Evolutionary conservation across 2,329 filamentous ascomycete genomes (phyloP).

Genomic region (Cordyceps cicadae): DNA sequence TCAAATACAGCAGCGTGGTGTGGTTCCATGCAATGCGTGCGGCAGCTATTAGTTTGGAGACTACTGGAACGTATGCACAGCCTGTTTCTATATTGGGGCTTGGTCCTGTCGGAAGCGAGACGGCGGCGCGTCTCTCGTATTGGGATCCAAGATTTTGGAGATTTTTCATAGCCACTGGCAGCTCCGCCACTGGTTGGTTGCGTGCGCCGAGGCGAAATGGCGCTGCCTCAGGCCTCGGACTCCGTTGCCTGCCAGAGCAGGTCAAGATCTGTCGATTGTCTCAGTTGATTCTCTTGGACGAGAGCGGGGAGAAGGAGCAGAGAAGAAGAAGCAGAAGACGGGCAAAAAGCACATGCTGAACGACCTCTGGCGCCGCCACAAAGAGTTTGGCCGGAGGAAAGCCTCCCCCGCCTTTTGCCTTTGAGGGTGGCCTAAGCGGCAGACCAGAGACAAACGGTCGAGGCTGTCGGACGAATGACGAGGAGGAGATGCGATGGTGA

Average conservation of each 20-base stretch:
- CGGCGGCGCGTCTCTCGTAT: background rate
- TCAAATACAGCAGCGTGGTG: conserved; percentile 1
- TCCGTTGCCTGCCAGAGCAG: too few species aligned
- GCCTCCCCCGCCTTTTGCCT: background rate
- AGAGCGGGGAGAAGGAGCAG: too few species aligned
- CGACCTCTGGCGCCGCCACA: conserved; percentile 6
- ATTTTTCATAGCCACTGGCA: background rate
- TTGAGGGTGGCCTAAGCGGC: background rate
- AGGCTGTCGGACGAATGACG: background rate
- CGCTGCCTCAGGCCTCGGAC: too few species aligned
- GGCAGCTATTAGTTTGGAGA: background rate
- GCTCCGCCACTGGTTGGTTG: background rate
- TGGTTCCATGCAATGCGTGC: background rate
- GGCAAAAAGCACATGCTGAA: background rate
- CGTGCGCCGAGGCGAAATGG: background rate
- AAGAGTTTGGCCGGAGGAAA: conserved; percentile 4
- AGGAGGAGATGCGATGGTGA: background rate
- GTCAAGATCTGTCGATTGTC: background rate
- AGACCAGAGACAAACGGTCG: background rate
- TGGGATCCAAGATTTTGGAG: background rate
- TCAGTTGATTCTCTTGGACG: background rate
- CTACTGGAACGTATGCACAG: background rate
- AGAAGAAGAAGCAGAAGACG: background rate
- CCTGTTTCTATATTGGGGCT: conserved; percentile 9
- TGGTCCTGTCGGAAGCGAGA: background rate